These are phyloP conservation scores for Gynostemma pentaphyllum DNA, from an alignment of 306 rosid species.

Conservation along the genomic window DNA sequence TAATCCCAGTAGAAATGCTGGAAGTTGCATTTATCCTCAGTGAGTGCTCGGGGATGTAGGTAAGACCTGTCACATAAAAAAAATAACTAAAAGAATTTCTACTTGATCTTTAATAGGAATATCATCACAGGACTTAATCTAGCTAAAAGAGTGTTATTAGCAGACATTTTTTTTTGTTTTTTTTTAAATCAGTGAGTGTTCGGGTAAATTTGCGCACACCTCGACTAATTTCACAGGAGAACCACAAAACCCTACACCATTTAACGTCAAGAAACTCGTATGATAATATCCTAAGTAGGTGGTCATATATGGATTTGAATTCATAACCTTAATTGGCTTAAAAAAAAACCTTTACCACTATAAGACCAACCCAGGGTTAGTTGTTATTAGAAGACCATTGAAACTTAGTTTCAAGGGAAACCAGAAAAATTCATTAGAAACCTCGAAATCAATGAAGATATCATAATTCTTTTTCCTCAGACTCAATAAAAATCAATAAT, in stretches of 20 bases:
- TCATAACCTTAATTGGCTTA: too few relatives aligned
- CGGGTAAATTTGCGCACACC: too few relatives aligned
- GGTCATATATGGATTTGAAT: too few relatives aligned
- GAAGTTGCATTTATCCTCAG: slow-evolving; percentile 71
- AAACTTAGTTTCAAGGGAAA: not conserved
- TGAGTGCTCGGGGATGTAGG: slow-evolving; percentile 63
- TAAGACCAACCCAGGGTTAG: not conserved
- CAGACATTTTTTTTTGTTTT: too few relatives aligned
- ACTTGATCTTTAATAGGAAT: not conserved
- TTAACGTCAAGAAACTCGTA: too few relatives aligned
- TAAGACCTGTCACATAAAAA: slow-evolving; percentile 48
- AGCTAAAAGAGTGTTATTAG: not conserved
- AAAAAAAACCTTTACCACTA: too few relatives aligned
- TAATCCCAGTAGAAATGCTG: slow-evolving; percentile 46
- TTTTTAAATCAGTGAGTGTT: too few relatives aligned
- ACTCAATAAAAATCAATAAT: not conserved
- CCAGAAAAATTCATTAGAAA: not conserved
- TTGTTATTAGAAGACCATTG: not conserved
- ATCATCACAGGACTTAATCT: not conserved
- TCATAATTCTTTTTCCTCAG: not conserved
- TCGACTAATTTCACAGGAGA: too few relatives aligned
- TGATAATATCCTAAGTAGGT: too few relatives aligned
- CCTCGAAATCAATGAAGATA: not conserved
- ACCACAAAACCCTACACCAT: too few relatives aligned
- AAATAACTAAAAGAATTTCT: slow-evolving; percentile 13